These are phyloP conservation scores for Harringtonia aguacate DNA, from an alignment of 2,329 filamentous ascomycete species.

Conservation along the genomic window DNA sequence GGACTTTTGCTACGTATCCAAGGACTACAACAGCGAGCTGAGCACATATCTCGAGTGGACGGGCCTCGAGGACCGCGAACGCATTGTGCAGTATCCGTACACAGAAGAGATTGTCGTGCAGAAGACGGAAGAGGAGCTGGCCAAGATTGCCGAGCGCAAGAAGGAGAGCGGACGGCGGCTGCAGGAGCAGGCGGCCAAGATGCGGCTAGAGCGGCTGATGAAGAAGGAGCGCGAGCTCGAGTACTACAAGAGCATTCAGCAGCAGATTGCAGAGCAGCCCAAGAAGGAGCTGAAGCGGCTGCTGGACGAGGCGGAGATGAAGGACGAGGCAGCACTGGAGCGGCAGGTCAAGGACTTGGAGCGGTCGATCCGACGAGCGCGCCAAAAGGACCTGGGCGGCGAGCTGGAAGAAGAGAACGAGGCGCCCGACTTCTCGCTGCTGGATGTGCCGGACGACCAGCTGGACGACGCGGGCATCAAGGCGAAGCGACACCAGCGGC, in stretches of 20 bases:
- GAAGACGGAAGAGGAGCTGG: slow-evolving; percentile 91
- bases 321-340: slow-evolving; percentile 80
- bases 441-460: slow-evolving; percentile 84
- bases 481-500: slow-evolving; percentile 81
- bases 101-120: slow-evolving; percentile 83
- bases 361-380: slow-evolving; percentile 75
- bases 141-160: slow-evolving; percentile 80
- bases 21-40: slow-evolving; percentile 72
- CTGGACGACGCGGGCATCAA: slow-evolving; percentile 87
- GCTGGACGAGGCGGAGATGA: slow-evolving; percentile 82
- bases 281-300: slow-evolving; percentile 88
- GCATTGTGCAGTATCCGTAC: slow-evolving; percentile 85
- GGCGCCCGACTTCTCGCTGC: slow-evolving; percentile 72
- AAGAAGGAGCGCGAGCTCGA: slow-evolving; percentile 93
- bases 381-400: slow-evolving; percentile 86
- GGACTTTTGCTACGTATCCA: slow-evolving; percentile 83
- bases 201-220: slow-evolving; percentile 89
- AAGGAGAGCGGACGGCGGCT: slow-evolving; percentile 86
- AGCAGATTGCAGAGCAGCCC: slow-evolving; percentile 58
- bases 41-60: slow-evolving; percentile 77
- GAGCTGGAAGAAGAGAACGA: slow-evolving; percentile 58
- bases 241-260: slow-evolving; percentile 80
- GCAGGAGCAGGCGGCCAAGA: slow-evolving; percentile 94
- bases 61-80: slow-evolving; percentile 78
- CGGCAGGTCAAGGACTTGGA: slow-evolving; percentile 82